phyloP scores from a whole-genome alignment of 495 filamentous ascomycete species.

The Xeromyces bisporus region DNA sequence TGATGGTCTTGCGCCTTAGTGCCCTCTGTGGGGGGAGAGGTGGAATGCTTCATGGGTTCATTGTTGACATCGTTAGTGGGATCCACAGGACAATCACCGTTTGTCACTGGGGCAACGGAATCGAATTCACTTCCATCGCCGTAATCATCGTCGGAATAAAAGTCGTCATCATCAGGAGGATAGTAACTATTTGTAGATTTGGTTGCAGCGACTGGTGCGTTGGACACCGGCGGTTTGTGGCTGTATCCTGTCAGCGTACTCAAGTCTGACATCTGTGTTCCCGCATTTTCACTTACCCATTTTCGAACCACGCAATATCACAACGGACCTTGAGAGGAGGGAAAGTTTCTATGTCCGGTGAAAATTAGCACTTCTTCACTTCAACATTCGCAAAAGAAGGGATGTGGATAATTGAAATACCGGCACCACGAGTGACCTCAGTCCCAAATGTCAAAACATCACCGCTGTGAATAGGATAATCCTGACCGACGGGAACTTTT shows the following conservation, averaged over 20 bases:
- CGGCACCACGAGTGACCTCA: constrained; percentile 32
- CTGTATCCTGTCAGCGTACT: too few relatives aligned
- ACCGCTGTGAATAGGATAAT: constrained; percentile 20
- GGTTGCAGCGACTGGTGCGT: constrained; percentile 4
- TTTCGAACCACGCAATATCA: constrained; percentile 16
- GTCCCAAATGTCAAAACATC: constrained; percentile 38
- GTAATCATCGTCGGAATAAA: too few relatives aligned
- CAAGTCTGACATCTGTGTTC: too few relatives aligned
- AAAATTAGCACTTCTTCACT: not conserved
- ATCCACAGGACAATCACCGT: too few relatives aligned
- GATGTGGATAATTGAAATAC: constrained; percentile 12
- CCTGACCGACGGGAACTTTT: constrained; percentile 20
- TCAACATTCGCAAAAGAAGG: not conserved
- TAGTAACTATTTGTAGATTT: constrained; percentile 27
- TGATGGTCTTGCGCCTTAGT: too few relatives aligned
- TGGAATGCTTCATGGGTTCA: too few relatives aligned
- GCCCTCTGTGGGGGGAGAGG: too few relatives aligned
- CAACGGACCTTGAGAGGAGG: constrained; percentile 22
- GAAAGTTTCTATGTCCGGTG: constrained; percentile 17
- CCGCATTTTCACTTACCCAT: constrained; percentile 6
- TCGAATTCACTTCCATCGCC: constrained; percentile 12
- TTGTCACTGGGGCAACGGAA: not conserved
- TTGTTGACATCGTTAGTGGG: too few relatives aligned
- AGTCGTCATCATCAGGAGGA: constrained; percentile 32
- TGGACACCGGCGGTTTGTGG: not conserved